A percentile compares a stretch with the other conserved stretches of the same genome.
Evolutionary conservation across 768 basidiomycete species (phyloP).

Genomic region (Suillus discolor): DNA sequence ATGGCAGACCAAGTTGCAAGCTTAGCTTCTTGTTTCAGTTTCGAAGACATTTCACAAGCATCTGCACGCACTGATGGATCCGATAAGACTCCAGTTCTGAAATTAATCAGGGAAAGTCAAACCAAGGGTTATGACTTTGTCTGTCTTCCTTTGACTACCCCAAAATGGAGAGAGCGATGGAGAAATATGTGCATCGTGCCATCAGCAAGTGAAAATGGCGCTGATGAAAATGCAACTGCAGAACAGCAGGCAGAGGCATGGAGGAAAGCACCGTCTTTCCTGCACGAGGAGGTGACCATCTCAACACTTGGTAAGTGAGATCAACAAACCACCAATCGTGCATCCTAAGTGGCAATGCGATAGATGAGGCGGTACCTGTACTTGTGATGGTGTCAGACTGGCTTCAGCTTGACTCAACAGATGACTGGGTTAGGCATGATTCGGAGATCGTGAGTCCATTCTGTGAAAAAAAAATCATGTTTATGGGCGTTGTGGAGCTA

Average conservation of each 20-base stretch:
- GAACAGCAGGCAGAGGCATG: conserved; percentile 81
- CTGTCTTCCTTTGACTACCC: conserved; percentile 87
- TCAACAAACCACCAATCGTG: conserved; percentile 17
- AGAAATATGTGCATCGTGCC: conserved; percentile 81
- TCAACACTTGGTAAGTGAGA: conserved; percentile 66
- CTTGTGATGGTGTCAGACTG: conserved; percentile 88
- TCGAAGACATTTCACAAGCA: conserved; percentile 43
- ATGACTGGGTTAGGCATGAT: conserved; percentile 95
- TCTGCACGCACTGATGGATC: conserved; percentile 18
- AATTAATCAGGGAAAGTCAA: conserved; percentile 52
- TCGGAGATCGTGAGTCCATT: conserved; percentile 79
- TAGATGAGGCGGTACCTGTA: conserved; percentile 75
- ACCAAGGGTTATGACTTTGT: conserved; percentile 74
- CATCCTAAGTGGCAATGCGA: conserved; percentile 18
- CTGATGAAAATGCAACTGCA: conserved; percentile 43
- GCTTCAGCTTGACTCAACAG: conserved; percentile 91
- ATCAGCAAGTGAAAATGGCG: conserved; percentile 37
- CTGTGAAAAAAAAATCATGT: neutral
- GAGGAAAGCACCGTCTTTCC: conserved; percentile 81
- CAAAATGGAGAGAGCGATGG: conserved; percentile 88
- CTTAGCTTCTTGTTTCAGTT: conserved; percentile 30
- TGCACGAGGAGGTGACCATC: conserved; percentile 84
- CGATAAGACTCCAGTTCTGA: conserved; percentile 52
- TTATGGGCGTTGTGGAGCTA: neutral
- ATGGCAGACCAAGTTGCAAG: conserved; percentile 29